Evolutionary conservation across 768 basidiomycete species (phyloP).

Genomic region (Bullera alba): DNA sequence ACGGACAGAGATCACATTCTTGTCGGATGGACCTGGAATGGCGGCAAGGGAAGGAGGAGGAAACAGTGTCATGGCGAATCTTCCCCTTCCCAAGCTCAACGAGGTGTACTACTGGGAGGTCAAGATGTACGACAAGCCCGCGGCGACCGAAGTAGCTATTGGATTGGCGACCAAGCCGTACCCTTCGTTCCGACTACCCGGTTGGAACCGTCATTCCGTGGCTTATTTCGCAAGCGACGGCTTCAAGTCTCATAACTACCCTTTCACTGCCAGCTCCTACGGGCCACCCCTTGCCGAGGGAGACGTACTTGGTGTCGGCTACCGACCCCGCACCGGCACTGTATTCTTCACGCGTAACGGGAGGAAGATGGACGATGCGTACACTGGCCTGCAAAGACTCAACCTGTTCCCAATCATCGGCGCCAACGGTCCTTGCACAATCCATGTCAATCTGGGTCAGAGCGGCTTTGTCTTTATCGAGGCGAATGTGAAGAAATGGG

Average conservation of each 20-base stretch:
- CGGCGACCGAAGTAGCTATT: constrained; percentile 76
- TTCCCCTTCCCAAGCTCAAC: constrained; percentile 93
- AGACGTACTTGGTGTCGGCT: constrained; percentile 91
- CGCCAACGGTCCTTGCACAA: constrained; percentile 89
- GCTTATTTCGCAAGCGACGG: constrained; percentile 88
- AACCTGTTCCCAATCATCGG: constrained; percentile 97
- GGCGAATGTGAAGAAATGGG: constrained; percentile 99
- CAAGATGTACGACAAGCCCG: constrained; percentile 96
- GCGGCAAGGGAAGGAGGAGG: constrained; percentile 82
- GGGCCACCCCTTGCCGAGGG: constrained; percentile 83
- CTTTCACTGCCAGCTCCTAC: constrained; percentile 77
- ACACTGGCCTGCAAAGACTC: constrained; percentile 75
- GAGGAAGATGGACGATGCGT: constrained; percentile 92
- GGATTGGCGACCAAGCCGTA: constrained; percentile 96
- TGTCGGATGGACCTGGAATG: constrained; percentile 52
- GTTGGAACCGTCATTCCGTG: constrained; percentile 75
- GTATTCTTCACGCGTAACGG: constrained; percentile 99
- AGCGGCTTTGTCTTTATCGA: constrained; percentile 98
- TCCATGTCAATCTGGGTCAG: constrained; percentile 96
- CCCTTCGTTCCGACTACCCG: constrained; percentile 86
- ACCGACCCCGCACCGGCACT: constrained; percentile 88
- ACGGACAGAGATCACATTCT: constrained; percentile 94
- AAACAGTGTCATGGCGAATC: constrained; percentile 90
- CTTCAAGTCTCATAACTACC: constrained; percentile 95
- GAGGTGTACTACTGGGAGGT: constrained; percentile 99